A percentile compares a stretch with the other conserved stretches of the same genome.
Evolutionary conservation across 1,139 yeast genomes (phyloP).

Genomic region (Blastobotrys niveus): DNA sequence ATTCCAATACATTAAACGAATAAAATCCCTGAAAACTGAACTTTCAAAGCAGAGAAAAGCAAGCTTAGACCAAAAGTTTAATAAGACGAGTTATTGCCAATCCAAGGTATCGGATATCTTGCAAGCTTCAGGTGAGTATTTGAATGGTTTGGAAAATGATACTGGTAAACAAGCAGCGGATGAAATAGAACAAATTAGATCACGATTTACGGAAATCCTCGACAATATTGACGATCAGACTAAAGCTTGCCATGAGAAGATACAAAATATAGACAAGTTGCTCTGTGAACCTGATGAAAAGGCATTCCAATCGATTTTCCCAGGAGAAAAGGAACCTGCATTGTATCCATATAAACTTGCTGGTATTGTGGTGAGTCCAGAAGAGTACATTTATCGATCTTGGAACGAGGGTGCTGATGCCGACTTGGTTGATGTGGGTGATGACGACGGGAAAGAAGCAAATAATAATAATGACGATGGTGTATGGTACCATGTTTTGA

Average conservation of each 20-base stretch:
- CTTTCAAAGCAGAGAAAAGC: constrained; percentile 27
- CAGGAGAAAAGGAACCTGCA: constrained; percentile 18
- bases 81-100: constrained; percentile 25
- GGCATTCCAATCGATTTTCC: constrained; percentile 14
- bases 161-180: not conserved
- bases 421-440: not conserved
- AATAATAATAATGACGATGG: not conserved
- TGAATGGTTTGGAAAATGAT: not conserved
- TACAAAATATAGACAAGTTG: constrained; percentile 3
- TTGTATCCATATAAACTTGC: constrained; percentile 24
- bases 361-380: constrained; percentile 30
- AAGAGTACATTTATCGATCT: constrained; percentile 25
- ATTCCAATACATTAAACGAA: constrained; percentile 22
- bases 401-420: constrained; percentile 7
- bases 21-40: constrained; percentile 19
- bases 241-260: not conserved
- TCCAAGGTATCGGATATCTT: constrained; percentile 25
- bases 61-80: constrained; percentile 19
- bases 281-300: constrained; percentile 10
- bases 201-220: not conserved
- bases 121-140: not conserved
- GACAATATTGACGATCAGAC: not conserved
- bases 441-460: not conserved
- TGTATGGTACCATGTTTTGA: not conserved
- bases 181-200: not conserved